Percentiles rank a stretch among this genome's conserved stretches.
Evolutionary conservation across 2,329 filamentous ascomycete genomes (phyloP).

Genomic region (Ascochyta viciae-villosae): DNA sequence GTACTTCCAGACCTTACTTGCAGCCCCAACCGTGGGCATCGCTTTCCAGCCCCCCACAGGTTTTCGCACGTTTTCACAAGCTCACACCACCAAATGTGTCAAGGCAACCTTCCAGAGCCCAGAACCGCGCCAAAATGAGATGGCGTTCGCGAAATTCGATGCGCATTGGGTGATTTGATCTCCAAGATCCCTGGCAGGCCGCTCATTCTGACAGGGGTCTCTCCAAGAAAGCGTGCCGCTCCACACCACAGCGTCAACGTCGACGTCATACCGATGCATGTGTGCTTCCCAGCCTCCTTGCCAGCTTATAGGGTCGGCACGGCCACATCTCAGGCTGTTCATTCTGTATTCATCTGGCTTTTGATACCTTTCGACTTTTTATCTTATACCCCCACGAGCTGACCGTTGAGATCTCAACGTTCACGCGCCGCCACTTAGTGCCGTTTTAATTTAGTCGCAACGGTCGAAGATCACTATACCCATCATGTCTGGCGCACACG

Average conservation of each 20-base stretch:
- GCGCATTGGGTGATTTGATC: slow-evolving; percentile 39
- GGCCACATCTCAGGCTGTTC: slow-evolving; percentile 27
- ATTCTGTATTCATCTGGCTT: slow-evolving; percentile 12
- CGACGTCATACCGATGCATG: slow-evolving; percentile 39
- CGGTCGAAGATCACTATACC: slow-evolving; percentile 18
- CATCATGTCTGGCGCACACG: slow-evolving; percentile 36
- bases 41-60: slow-evolving; percentile 10
- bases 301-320: slow-evolving; percentile 33
- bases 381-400: slow-evolving; percentile 12
- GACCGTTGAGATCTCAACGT: slow-evolving; percentile 19
- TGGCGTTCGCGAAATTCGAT: slow-evolving; percentile 26
- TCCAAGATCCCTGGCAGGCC: slow-evolving; percentile 33
- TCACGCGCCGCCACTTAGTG: slow-evolving; percentile 16
- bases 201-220: slow-evolving; percentile 35
- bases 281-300: slow-evolving; percentile 33
- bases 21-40: slow-evolving; percentile 1
- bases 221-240: slow-evolving; percentile 31
- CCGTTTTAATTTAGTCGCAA: slow-evolving; percentile 27
- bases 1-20: not conserved
- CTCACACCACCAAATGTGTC: slow-evolving; percentile 14
- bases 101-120: slow-evolving; percentile 8
- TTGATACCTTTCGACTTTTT: slow-evolving; percentile 3
- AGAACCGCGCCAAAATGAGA: slow-evolving; percentile 22
- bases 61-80: slow-evolving; percentile 10
- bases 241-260: slow-evolving; percentile 35